Conservation (phyloP, 495 filamentous ascomycete genomes). For the Aspergillus cavernicola region DNA sequence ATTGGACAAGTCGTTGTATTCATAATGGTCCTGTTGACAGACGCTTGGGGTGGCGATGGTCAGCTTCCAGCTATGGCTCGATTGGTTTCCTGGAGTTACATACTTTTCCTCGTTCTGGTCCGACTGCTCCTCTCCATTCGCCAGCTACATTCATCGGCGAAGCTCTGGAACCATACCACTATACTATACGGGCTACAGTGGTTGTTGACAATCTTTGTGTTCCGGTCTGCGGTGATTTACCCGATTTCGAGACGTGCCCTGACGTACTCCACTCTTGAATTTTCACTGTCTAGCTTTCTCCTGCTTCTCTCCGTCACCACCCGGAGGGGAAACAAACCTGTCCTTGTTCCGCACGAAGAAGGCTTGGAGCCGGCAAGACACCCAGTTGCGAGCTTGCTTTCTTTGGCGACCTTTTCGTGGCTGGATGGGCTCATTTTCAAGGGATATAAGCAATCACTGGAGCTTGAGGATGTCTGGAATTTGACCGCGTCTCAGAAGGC, state of each 20-base stretch:
- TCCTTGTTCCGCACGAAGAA: conserved; percentile 81
- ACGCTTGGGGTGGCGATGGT: conserved; percentile 53
- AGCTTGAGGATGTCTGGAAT: conserved; percentile 88
- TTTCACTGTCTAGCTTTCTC: conserved; percentile 68
- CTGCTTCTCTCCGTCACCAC: conserved; percentile 72
- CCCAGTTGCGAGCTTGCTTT: conserved; percentile 81
- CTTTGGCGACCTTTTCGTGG: conserved; percentile 86
- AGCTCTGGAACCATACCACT: conserved; percentile 91
- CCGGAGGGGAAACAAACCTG: conserved; percentile 86
- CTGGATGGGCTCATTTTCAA: conserved; percentile 84
- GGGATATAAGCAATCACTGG: conserved; percentile 84
- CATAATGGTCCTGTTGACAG: conserved; percentile 53
- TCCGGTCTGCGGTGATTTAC: conserved; percentile 83
- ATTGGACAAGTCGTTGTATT: conserved; percentile 67
- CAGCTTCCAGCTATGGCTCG: conserved; percentile 60
- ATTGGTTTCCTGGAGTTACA: conserved; percentile 74
- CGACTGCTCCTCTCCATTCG: conserved; percentile 70
- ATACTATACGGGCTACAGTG: conserved; percentile 81
- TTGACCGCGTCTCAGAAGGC: conserved; percentile 84
- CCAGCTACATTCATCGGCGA: conserved; percentile 58
- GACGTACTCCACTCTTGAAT: conserved; percentile 63
- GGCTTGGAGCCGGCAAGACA: conserved; percentile 81
- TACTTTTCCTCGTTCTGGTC: conserved; percentile 67
- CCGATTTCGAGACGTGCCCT: conserved; percentile 54
- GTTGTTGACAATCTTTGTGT: conserved; percentile 68